Percentiles rank a stretch among this genome's conserved stretches.
These are phyloP conservation scores for Coemansia guatemalensis DNA, from an alignment of 192 early-diverging fungal species.

Conservation along the genomic window DNA sequence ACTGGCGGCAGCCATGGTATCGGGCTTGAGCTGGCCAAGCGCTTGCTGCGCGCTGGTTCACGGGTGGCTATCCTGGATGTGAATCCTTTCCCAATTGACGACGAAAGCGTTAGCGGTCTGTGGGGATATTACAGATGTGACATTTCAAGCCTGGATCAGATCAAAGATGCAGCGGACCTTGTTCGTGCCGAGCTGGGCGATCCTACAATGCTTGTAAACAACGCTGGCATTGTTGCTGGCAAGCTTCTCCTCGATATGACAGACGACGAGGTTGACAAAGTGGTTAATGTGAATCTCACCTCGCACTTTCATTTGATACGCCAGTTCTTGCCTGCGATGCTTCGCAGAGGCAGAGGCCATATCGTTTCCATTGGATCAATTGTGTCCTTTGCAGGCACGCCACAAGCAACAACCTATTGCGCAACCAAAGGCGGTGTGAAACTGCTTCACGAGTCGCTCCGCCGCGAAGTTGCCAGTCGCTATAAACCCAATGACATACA, in stretches of 20 bases:
- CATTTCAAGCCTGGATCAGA: constrained; percentile 23
- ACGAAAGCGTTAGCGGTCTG: constrained; percentile 10
- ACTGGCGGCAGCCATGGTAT: constrained; percentile 50
- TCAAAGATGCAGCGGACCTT: constrained; percentile 27
- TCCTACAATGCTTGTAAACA: constrained; percentile 80
- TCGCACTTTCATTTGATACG: constrained; percentile 75
- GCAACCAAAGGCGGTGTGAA: constrained; percentile 77
- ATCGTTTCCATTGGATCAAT: constrained; percentile 60
- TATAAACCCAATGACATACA: constrained; percentile 65
- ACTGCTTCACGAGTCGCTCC: constrained; percentile 71
- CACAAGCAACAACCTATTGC: constrained; percentile 69
- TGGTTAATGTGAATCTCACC: constrained; percentile 69
- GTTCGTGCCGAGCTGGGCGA: constrained; percentile 58
- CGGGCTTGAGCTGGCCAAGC: constrained; percentile 32
- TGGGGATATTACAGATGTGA: constrained; percentile 47
- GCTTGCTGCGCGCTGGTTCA: constrained; percentile 35
- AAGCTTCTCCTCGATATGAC: constrained; percentile 64
- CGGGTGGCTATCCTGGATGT: constrained; percentile 45
- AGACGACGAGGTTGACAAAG: constrained; percentile 60
- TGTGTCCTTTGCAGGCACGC: constrained; percentile 48
- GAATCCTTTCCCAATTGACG: constrained; percentile 25
- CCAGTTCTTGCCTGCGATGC: constrained; percentile 74
- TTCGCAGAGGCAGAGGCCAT: constrained; percentile 71
- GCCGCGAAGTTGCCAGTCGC: constrained; percentile 66
- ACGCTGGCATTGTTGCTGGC: constrained; percentile 73